Percentiles rank a stretch among this genome's conserved stretches.
phyloP scores from a whole-genome alignment of 2,329 filamentous ascomycete species.

The Coniochaeta sp. region DNA sequence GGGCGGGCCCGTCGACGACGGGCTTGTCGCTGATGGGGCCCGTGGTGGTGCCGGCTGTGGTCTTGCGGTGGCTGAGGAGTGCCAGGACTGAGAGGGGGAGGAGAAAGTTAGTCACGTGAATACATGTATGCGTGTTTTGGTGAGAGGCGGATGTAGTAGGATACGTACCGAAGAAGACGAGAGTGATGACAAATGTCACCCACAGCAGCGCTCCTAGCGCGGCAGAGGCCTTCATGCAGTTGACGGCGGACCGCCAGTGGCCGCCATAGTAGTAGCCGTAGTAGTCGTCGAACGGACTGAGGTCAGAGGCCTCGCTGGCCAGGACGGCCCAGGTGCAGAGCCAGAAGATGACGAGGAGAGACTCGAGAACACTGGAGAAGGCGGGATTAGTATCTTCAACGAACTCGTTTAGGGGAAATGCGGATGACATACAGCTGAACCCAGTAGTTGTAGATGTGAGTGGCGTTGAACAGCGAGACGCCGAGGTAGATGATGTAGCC shows the following conservation, averaged over 20 bases:
- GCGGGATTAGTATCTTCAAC: background rate
- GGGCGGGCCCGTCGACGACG: background rate
- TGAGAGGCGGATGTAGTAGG: background rate
- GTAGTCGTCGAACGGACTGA: slow-evolving; percentile 2
- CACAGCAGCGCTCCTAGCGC: slow-evolving; percentile 12
- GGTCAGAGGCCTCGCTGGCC: slow-evolving; percentile 9
- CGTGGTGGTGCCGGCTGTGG: background rate
- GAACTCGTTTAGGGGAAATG: background rate
- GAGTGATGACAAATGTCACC: slow-evolving; percentile 11
- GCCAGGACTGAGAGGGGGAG: background rate
- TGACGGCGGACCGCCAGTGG: slow-evolving; percentile 5
- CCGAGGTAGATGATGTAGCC: slow-evolving; percentile 12
- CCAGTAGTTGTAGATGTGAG: slow-evolving; percentile 9
- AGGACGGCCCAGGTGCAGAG: slow-evolving; percentile 13
- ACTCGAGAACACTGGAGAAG: slow-evolving; percentile 7
- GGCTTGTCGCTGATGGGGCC: background rate
- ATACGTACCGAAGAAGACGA: slow-evolving; percentile 9
- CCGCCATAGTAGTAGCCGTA: background rate
- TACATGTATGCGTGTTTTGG: background rate
- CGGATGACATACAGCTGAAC: slow-evolving; percentile 8
- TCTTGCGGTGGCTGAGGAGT: slow-evolving; percentile 3
- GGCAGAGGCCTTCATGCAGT: slow-evolving; percentile 13
- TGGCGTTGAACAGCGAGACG: slow-evolving; percentile 5
- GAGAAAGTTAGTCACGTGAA: background rate
- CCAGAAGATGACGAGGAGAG: slow-evolving; percentile 12